phyloP scores from a whole-genome alignment of 1,284 basidiomycete genomes.

The Veloboletus limbatus region DNA sequence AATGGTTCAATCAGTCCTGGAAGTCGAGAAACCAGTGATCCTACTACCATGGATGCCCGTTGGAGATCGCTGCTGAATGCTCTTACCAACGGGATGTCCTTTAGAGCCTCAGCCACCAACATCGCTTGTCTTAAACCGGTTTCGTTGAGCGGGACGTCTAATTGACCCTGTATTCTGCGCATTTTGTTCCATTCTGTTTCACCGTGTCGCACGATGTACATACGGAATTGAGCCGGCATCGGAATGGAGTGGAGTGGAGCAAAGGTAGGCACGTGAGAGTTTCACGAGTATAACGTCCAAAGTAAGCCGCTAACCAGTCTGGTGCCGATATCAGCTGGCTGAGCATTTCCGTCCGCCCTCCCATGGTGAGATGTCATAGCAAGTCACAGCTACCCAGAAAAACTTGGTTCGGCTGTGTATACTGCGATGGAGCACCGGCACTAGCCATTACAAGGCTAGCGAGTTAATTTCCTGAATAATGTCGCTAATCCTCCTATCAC shows the following conservation, averaged over 20 bases:
- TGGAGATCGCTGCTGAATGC: constrained; percentile 67
- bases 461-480: constrained; percentile 48
- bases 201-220: constrained; percentile 73
- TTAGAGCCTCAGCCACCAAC: constrained; percentile 51
- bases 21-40: constrained; percentile 12
- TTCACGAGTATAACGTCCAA: too few species aligned
- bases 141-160: constrained; percentile 62
- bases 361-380: too few species aligned
- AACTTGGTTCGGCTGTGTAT: too few species aligned
- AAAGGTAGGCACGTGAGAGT: constrained; percentile 5
- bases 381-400: too few species aligned
- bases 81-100: constrained; percentile 46
- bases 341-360: too few species aligned
- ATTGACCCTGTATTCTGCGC: constrained; percentile 67
- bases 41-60: constrained; percentile 60
- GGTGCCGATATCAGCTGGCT: too few species aligned
- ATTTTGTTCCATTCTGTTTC: constrained; percentile 67
- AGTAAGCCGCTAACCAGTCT: too few species aligned
- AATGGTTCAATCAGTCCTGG: not conserved
- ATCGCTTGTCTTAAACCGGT: constrained; percentile 55
- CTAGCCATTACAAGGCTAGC: constrained; percentile 24
- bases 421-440: too few species aligned
- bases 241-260: constrained; percentile 1
- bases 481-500: constrained; percentile 55
- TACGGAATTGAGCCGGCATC: constrained; percentile 33